A percentile compares a stretch with the other conserved stretches of the same genome.
These are phyloP conservation scores for Trichoderma oligosporum DNA, from an alignment of 2,329 filamentous ascomycete genomes.

Conservation along the genomic window DNA sequence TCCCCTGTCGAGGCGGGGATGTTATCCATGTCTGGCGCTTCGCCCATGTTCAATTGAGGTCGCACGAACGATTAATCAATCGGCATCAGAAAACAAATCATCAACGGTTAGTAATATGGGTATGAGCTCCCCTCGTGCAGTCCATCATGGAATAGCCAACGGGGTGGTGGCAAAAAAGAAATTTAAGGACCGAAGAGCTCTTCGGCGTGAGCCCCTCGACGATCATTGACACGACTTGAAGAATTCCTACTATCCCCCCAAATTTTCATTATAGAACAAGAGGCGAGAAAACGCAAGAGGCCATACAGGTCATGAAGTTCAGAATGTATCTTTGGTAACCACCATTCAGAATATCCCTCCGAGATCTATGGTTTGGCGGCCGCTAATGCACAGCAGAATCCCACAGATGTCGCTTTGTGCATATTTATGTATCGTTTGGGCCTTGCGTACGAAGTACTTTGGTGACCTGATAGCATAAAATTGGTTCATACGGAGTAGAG, in stretches of 20 bases:
- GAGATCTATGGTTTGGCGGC: slow-evolving; percentile 34
- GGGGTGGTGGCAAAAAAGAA: slow-evolving; percentile 30
- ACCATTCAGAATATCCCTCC: slow-evolving; percentile 28
- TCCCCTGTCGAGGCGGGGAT: slow-evolving; percentile 11
- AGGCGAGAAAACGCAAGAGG: neutral
- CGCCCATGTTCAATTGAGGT: slow-evolving; percentile 19
- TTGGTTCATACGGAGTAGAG: neutral
- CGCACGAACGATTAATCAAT: slow-evolving; percentile 21
- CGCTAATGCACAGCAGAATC: slow-evolving; percentile 33
- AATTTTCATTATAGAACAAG: neutral
- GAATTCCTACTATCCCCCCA: neutral
- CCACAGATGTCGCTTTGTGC: slow-evolving; percentile 18
- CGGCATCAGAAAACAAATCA: slow-evolving; percentile 13
- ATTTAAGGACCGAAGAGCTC: slow-evolving; percentile 14
- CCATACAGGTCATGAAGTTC: neutral
- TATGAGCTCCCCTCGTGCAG: slow-evolving; percentile 1
- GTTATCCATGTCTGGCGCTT: slow-evolving; percentile 16
- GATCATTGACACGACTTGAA: neutral
- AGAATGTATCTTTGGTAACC: slow-evolving; percentile 28
- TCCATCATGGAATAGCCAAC: neutral
- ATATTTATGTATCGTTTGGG: slow-evolving; percentile 1
- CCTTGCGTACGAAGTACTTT: neutral
- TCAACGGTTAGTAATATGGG: slow-evolving; percentile 9
- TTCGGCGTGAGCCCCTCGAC: neutral
- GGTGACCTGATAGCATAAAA: neutral